phyloP scores from a whole-genome alignment of 768 basidiomycete genomes.

The Suillus bovinus region DNA sequence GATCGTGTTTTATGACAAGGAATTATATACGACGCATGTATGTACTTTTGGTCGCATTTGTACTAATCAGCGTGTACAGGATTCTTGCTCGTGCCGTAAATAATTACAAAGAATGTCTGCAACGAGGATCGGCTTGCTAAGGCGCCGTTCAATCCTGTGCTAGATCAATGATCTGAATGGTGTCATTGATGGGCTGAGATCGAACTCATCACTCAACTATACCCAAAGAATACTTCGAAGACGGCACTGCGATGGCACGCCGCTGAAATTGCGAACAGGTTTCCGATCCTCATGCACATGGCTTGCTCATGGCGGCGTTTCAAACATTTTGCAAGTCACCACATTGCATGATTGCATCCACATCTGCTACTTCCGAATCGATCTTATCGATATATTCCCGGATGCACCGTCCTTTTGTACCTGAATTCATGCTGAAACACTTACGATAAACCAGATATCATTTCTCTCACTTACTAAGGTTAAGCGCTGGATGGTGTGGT shows the following conservation, averaged over 20 bases:
- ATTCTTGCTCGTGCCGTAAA: neutral
- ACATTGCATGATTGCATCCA: neutral
- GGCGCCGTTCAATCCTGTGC: neutral
- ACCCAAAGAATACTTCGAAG: neutral
- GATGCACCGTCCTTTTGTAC: neutral
- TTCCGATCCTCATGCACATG: neutral
- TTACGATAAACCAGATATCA: neutral
- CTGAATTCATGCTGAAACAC: neutral
- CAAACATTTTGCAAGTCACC: neutral
- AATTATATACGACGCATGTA: slow-evolving; percentile 2
- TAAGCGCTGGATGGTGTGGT: neutral
- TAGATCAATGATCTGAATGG: neutral
- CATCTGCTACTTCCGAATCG: neutral
- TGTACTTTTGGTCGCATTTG: slow-evolving; percentile 3
- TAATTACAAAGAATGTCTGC: neutral
- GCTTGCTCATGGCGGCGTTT: neutral
- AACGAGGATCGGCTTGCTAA: neutral
- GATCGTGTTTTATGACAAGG: neutral
- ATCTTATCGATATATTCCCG: neutral
- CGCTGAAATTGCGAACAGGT: neutral
- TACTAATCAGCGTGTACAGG: neutral
- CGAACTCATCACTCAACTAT: neutral
- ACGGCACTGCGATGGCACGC: neutral
- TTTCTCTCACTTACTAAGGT: neutral
- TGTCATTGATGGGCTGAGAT: neutral